Base-by-base conservation (phyloP, 345 rosid species). In the Carallia pectinifolia region DNA sequence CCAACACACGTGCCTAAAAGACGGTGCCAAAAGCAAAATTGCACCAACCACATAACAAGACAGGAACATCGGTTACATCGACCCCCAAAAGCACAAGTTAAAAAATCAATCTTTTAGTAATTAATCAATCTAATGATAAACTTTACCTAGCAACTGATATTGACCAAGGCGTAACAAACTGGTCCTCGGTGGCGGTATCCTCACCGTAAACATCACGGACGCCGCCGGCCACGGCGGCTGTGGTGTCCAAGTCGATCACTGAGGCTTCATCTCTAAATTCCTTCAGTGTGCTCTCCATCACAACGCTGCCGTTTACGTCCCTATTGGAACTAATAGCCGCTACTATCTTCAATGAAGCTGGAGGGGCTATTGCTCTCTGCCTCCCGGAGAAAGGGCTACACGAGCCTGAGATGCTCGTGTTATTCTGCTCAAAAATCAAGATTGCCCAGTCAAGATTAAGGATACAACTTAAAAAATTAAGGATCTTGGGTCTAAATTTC, bases 131-230 rank as follows among this genome's bases (percentile, higher is more conserved):
- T 7, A 29, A 17, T 19, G 13, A n/a, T 30, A 2, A 13, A 75
- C 13, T 23, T 44, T 19, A 80, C 86, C 86, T 80, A 18, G 84
- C 86, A 58, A 83, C 82, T n/a, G 86, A 83, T 55, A 83, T 75
- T 1, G 82, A 39, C 86, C 86, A 83, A 50, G 86, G 86, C 4
- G 86, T 83, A 4, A 83, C 86, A 52, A 78, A 58, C 64, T 80
- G 86, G 53, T 83, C 84, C 79, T 80, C 81, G 6, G 84, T 81
- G 75, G 86, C 81, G 7, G 64, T 60, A 73, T 83, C 84, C 74
- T 83, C 86, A n/a, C 71, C 71, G 50, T 76, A 71, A 23, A 67
- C 76, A 4, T 76, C 80, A 44, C 23, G 69, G 27, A 72, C 29
- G 5, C 80, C 80, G 5, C 87, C 94, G 40, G 82, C 58, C 6